phyloP scores from a whole-genome alignment of 2,329 filamentous ascomycete species.

The Phialocephala sp. region DNA sequence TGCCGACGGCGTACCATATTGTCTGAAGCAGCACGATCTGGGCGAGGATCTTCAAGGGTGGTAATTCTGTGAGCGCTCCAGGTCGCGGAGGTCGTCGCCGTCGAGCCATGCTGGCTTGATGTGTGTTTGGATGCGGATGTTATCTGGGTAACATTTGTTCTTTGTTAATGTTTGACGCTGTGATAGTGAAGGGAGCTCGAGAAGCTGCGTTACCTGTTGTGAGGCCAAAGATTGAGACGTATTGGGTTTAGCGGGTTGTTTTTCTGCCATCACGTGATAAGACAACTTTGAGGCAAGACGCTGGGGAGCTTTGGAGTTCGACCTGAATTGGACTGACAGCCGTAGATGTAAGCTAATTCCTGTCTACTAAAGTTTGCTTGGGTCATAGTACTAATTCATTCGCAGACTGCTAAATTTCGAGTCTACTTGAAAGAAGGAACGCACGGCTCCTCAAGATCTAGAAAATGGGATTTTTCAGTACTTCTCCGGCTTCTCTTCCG shows the following conservation, averaged over 20 bases:
- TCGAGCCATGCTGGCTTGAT: slow-evolving; percentile 45
- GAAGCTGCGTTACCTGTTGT: slow-evolving; percentile 9
- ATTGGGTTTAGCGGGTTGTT: slow-evolving; percentile 14
- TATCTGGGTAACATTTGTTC: slow-evolving; percentile 12
- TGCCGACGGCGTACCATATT: slow-evolving; percentile 67
- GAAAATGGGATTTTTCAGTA: slow-evolving; percentile 57
- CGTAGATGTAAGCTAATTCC: not conserved
- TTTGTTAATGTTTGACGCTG: slow-evolving; percentile 4
- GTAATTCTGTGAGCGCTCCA: slow-evolving; percentile 69
- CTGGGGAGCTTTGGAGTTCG: not conserved
- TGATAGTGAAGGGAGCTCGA: not conserved
- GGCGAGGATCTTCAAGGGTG: slow-evolving; percentile 68
- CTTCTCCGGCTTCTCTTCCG: slow-evolving; percentile 43
- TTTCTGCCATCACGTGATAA: slow-evolving; percentile 30
- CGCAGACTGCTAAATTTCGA: not conserved
- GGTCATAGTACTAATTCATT: not conserved
- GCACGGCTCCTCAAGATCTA: too few relatives aligned
- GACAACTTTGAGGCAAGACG: not conserved
- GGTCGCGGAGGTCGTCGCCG: slow-evolving; percentile 66
- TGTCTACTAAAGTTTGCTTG: not conserved
- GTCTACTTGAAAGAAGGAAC: too few relatives aligned
- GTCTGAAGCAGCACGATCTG: slow-evolving; percentile 70
- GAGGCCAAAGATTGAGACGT: slow-evolving; percentile 18
- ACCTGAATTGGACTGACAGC: not conserved
- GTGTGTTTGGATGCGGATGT: slow-evolving; percentile 9